Evolutionary conservation across 345 rosid genomes (phyloP), one percentile per base, ranked within the genome.

Genomic region (Atalantia buxifolia): DNA sequence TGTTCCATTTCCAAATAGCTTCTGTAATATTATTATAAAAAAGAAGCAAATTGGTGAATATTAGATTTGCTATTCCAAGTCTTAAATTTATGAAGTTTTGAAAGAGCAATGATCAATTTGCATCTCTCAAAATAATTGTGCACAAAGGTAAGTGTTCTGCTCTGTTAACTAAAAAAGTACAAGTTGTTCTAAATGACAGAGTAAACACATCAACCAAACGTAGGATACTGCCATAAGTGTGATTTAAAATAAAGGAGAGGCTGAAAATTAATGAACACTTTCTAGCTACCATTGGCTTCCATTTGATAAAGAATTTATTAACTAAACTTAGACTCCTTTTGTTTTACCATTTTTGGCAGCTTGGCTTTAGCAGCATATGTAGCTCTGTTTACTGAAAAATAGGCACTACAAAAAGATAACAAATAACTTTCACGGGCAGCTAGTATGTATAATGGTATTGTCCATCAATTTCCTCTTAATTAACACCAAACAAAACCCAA

Each of bases 1-100:
- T 86, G 90, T 75, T 94, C 98, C 98, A 94, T 94, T 81, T 93
- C 98, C 86, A 89, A 71, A 85, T 95, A 94, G 77, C 98, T 94
- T 93, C 98, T 93, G 75, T 4, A 78, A 65, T 45, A 30, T 53
- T 7, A 31, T 28, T 18, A 53, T 53, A 4, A 16, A 53, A 53
- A 18, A 16, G 57, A 53, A 53, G 57, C 22, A 18, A 18, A 53
- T 4, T 5, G n/a, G 57, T 5, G 22, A 53, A 53, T 16, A 53
- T 6, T 53, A 53, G 57, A 53, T 16, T 53, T 53, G 57, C 57
- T 16, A 53, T 53, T 53, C 21, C 22, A 16, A 18, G 21, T 18
- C 57, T 19, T 53, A 53, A 53, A 53, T 4, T 53, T 53, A 18
- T 19, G 56, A 2, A 62, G 57, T 24, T 25, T 27, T 62, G 67